Evolutionary conservation across 805 yeast species (phyloP).

Genomic region (Brettanomyces naardenensis): DNA sequence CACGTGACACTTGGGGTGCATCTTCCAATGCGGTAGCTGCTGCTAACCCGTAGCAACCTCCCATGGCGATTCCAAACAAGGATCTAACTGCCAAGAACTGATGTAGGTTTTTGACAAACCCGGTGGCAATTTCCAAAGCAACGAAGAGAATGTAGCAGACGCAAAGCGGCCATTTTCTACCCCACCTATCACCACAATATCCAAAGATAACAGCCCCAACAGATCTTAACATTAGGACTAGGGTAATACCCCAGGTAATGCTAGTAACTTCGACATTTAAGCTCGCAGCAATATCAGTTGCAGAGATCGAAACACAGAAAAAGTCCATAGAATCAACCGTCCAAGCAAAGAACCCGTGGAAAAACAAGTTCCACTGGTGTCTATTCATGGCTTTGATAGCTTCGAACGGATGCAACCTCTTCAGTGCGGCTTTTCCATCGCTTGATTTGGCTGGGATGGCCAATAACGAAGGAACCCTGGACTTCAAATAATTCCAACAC

Average conservation of each 20-base stretch:
- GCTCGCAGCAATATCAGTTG: slow-evolving; percentile 31
- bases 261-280: slow-evolving; percentile 31
- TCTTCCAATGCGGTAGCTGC: slow-evolving; percentile 37
- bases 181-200: slow-evolving; percentile 39
- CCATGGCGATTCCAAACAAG: slow-evolving; percentile 46
- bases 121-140: slow-evolving; percentile 44
- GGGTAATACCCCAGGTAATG: slow-evolving; percentile 37
- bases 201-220: slow-evolving; percentile 49
- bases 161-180: slow-evolving; percentile 43
- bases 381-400: slow-evolving; percentile 34
- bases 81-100: slow-evolving; percentile 50
- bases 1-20: slow-evolving; percentile 35
- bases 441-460: slow-evolving; percentile 6
- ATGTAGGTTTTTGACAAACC: slow-evolving; percentile 39
- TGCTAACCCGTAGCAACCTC: slow-evolving; percentile 37
- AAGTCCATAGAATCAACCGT: slow-evolving; percentile 49
- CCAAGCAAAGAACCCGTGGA: slow-evolving; percentile 43
- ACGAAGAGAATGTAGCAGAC: slow-evolving; percentile 31
- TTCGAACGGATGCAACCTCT: slow-evolving; percentile 42
- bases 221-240: slow-evolving; percentile 51
- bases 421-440: neutral
- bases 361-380: slow-evolving; percentile 40
- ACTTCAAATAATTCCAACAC: slow-evolving; percentile 5
- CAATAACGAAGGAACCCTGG: slow-evolving; percentile 10
- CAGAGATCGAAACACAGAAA: slow-evolving; percentile 31